Conservation (phyloP, 208 protist genomes). For the Polymyxa betae region DNA sequence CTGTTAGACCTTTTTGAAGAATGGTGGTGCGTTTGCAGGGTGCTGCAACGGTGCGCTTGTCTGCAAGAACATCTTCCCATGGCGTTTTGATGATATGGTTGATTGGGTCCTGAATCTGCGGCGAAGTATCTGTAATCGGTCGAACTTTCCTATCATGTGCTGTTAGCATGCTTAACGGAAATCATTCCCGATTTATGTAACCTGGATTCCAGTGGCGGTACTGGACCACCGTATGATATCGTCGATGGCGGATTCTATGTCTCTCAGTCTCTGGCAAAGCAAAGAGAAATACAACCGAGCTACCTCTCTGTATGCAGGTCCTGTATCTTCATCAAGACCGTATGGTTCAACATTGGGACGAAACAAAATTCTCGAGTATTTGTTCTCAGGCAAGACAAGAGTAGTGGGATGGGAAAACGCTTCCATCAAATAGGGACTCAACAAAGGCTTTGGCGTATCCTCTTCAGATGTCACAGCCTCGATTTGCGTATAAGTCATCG, state of each 20-base stretch:
- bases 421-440: conserved; percentile 21
- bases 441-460: neutral
- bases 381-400: neutral
- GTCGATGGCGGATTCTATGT: conserved; percentile 21
- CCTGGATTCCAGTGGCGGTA: conserved; percentile 42
- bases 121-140: conserved; percentile 45
- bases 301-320: conserved; percentile 36
- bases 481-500: conserved; percentile 1
- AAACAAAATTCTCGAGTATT: conserved; percentile 1
- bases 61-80: conserved; percentile 38
- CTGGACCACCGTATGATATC: conserved; percentile 42
- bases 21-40: conserved; percentile 21
- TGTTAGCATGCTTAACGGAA: neutral
- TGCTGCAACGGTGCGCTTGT: conserved; percentile 40
- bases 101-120: conserved; percentile 53
- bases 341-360: conserved; percentile 32
- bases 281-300: neutral
- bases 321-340: neutral
- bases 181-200: neutral
- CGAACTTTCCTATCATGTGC: conserved; percentile 25
- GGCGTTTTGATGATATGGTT: conserved; percentile 49
- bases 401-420: conserved; percentile 14
- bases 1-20: neutral
- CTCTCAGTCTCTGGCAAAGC: neutral
- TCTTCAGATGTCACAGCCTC: neutral